phyloP scores from a whole-genome alignment of 176 grass and related monocot species.

The Guadua angustifolia region DNA sequence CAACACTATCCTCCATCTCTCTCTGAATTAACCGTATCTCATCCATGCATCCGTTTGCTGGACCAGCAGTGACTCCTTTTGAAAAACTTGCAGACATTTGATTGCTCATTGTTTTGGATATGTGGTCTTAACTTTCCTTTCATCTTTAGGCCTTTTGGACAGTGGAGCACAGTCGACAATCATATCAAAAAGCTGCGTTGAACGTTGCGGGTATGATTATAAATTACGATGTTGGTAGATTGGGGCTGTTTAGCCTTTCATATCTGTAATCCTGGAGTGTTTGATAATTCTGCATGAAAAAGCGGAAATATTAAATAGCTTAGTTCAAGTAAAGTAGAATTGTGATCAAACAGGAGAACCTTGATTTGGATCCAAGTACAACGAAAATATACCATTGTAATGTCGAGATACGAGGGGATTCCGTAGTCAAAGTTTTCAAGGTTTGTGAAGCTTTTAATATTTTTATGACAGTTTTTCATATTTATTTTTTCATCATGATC shows the following conservation, averaged over 20 bases:
- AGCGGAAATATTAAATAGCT: background rate
- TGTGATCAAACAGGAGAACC: background rate
- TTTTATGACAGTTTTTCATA: too few species aligned
- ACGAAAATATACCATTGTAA: too few species aligned
- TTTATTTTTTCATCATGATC: too few species aligned
- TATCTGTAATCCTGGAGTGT: background rate
- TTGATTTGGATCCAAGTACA: too few species aligned
- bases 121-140: constrained; percentile 32
- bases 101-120: constrained; percentile 32
- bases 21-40: constrained; percentile 49
- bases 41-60: constrained; percentile 19
- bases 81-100: too few species aligned
- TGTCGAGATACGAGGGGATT: too few species aligned
- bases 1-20: constrained; percentile 58
- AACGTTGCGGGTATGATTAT: constrained; percentile 87
- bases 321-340: background rate
- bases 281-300: constrained; percentile 1
- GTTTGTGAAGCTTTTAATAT: too few species aligned
- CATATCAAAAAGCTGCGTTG: constrained; percentile 95
- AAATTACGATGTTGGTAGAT: constrained; percentile 27
- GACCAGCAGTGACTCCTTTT: too few species aligned
- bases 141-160: constrained; percentile 88
- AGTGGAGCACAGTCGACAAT: constrained; percentile 98
- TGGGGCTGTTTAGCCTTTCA: background rate
- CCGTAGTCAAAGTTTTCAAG: too few species aligned